phyloP scores from a whole-genome alignment of 345 rosid species.

The Aethionema arabicum region DNA sequence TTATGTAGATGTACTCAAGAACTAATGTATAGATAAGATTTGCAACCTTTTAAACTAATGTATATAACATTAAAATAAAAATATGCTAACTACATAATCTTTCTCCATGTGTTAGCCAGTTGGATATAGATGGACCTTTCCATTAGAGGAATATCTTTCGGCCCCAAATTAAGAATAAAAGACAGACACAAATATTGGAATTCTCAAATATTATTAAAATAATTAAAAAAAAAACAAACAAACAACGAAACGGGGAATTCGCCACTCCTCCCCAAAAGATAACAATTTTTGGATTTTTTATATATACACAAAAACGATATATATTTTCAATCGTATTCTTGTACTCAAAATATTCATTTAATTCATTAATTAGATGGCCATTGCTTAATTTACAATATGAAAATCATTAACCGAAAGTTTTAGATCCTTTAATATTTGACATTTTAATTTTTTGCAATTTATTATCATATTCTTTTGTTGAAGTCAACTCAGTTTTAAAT shows the following conservation, averaged over 20 bases:
- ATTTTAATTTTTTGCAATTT: too few species aligned
- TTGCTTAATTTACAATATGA: too few species aligned
- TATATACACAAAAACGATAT: not conserved
- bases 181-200: not conserved
- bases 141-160: slow-evolving; percentile 35
- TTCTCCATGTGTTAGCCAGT: slow-evolving; percentile 43
- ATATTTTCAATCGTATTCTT: not conserved
- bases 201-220: not conserved
- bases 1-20: too few species aligned
- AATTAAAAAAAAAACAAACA: not conserved
- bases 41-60: too few species aligned
- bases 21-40: too few species aligned
- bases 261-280: slow-evolving; percentile 23
- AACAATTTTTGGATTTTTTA: not conserved
- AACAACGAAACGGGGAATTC: not conserved
- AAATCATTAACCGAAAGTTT: too few species aligned
- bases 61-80: not conserved
- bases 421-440: too few species aligned
- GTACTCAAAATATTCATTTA: too few species aligned
- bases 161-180: slow-evolving; percentile 23
- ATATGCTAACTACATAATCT: slow-evolving; percentile 11
- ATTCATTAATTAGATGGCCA: too few species aligned
- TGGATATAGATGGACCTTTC: slow-evolving; percentile 33
- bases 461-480: too few species aligned
- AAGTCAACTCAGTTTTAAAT: too few species aligned